Percentiles rank a stretch among this genome's conserved stretches.
These are phyloP conservation scores for Spizellomyces sp. DNA, from an alignment of 192 early-diverging fungal species.

Conservation along the genomic window DNA sequence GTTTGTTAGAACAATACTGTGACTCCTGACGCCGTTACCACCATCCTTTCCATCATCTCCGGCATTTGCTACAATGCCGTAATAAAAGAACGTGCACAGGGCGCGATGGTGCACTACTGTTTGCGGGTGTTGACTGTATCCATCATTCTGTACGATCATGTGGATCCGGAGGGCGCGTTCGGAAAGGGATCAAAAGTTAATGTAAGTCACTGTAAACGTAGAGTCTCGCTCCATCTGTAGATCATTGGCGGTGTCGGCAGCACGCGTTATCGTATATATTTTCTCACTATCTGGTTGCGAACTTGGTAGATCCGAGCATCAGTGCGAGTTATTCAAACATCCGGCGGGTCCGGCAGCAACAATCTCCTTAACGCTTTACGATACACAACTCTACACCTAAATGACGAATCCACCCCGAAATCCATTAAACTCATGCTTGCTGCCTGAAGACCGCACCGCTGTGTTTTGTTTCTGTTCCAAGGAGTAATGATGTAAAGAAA, in stretches of 20 bases:
- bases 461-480: no score
- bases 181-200: conserved; percentile 78
- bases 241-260: no score
- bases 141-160: conserved; percentile 91
- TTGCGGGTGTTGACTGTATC: conserved; percentile 86
- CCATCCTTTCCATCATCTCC: conserved; percentile 75
- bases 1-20: conserved; percentile 13
- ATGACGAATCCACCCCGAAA: conserved; percentile 78
- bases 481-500: no score
- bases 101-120: conserved; percentile 67
- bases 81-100: conserved; percentile 63
- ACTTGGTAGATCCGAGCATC: conserved; percentile 54
- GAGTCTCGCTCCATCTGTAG: no score
- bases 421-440: conserved; percentile 36
- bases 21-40: conserved; percentile 37
- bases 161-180: conserved; percentile 77
- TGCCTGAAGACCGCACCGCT: conserved; percentile 7
- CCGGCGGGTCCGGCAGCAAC: conserved; percentile 54
- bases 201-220: conserved; percentile 48
- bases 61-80: conserved; percentile 80
- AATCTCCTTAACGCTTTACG: conserved; percentile 73
- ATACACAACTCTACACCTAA: conserved; percentile 80
- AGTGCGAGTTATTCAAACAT: conserved; percentile 67
- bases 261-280: conserved; percentile 3
- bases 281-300: background rate